phyloP scores from a whole-genome alignment of 257 asterid genomes.

The Fraxinus quadrangulata region DNA sequence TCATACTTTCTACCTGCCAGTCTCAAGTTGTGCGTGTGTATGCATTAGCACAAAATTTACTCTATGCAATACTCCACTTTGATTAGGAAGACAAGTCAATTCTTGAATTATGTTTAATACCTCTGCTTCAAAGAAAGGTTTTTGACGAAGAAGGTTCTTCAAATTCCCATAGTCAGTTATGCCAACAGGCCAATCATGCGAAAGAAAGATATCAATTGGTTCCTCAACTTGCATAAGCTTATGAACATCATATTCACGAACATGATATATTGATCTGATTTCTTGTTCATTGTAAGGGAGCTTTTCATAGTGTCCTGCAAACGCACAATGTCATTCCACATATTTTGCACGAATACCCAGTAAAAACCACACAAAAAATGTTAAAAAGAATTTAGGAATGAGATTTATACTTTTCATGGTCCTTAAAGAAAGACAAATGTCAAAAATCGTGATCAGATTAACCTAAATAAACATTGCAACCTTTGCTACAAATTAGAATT shows the following conservation, averaged over 20 bases:
- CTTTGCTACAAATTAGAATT: not conserved
- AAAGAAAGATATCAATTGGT: conserved; percentile 89
- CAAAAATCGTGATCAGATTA: not conserved
- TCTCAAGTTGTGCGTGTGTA: not conserved
- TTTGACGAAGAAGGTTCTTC: conserved; percentile 59
- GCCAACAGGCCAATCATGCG: conserved; percentile 98
- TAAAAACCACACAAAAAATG: conserved; percentile 15
- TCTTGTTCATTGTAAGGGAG: conserved; percentile 73
- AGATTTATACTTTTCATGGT: not conserved
- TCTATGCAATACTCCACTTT: not conserved
- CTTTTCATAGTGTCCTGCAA: conserved; percentile 88
- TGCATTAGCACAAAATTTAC: not conserved
- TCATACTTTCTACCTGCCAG: not conserved
- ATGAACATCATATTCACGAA: conserved; percentile 89
- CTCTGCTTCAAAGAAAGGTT: conserved; percentile 77
- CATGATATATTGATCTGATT: conserved; percentile 88
- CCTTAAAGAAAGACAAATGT: not conserved
- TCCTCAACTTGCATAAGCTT: conserved; percentile 93
- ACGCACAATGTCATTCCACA: conserved; percentile 24
- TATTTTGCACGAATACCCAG: conserved; percentile 20
- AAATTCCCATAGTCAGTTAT: conserved; percentile 73
- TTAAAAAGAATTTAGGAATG: not conserved
- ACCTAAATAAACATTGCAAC: not conserved
- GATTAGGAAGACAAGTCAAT: not conserved
- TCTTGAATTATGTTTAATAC: conserved; percentile 33